phyloP scores from a whole-genome alignment of 352 stramenopile species.

The Phytophthora ohioensis region DNA sequence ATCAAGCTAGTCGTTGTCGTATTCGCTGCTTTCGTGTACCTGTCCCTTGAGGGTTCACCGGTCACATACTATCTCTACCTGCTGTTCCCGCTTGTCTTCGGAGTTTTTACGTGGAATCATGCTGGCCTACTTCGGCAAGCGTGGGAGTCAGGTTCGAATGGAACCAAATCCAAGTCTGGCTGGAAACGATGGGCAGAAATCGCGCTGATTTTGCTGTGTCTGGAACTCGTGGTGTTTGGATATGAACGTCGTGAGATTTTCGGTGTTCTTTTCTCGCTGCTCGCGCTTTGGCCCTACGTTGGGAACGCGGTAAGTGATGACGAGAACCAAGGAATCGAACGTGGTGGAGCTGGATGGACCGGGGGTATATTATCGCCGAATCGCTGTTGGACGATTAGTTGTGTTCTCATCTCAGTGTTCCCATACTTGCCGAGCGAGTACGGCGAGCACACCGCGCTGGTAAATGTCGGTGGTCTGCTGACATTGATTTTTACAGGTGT shows the following conservation, averaged over 20 bases:
- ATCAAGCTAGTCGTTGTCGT: conserved; percentile 30
- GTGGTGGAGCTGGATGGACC: neutral
- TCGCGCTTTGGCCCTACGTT: conserved; percentile 61
- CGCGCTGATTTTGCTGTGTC: conserved; percentile 52
- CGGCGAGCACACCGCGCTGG: conserved; percentile 68
- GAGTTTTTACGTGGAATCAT: conserved; percentile 64
- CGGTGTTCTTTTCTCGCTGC: conserved; percentile 63
- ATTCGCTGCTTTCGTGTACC: conserved; percentile 56
- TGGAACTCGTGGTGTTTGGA: conserved; percentile 77
- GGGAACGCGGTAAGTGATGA: conserved; percentile 14
- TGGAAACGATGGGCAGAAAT: conserved; percentile 41
- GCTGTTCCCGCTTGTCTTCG: conserved; percentile 73
- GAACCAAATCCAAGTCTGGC: conserved; percentile 6
- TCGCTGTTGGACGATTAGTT: conserved; percentile 58
- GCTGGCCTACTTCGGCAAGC: conserved; percentile 33
- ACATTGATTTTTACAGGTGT: conserved; percentile 23
- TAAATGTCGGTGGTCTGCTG: conserved; percentile 59
- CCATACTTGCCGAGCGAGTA: conserved; percentile 81
- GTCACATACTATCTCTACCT: conserved; percentile 84
- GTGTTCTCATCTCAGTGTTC: conserved; percentile 73
- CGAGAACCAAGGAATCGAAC: neutral
- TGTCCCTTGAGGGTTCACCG: conserved; percentile 73
- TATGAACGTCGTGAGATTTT: conserved; percentile 78
- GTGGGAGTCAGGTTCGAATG: conserved; percentile 9
- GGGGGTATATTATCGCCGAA: conserved; percentile 20